Conservation (phyloP, 768 basidiomycete species). For the Heimioporus sp. region DNA sequence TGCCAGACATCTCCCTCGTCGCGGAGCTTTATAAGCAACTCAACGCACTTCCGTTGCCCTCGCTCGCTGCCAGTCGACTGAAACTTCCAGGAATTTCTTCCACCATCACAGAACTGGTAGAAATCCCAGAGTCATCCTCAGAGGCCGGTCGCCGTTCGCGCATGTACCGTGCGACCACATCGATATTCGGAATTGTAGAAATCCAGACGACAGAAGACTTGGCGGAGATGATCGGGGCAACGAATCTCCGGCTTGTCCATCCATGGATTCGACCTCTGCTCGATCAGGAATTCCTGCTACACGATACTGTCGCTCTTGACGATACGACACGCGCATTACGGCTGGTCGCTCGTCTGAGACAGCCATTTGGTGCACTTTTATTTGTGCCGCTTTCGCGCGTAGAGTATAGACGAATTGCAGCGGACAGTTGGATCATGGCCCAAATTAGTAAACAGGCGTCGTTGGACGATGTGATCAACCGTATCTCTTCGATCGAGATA, state of each 20-base stretch:
- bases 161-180: not conserved
- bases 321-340: not conserved
- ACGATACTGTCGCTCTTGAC: no score
- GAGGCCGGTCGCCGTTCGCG: not conserved
- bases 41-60: not conserved
- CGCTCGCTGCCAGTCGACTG: conserved; percentile 1
- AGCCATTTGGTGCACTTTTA: conserved; percentile 4
- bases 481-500: not conserved
- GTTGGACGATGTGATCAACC: not conserved
- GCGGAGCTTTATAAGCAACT: not conserved
- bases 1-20: not conserved
- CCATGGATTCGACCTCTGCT: not conserved
- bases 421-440: not conserved
- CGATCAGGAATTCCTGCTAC: not conserved
- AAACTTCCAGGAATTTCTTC: conserved; percentile 1
- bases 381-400: conserved; percentile 1
- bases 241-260: not conserved
- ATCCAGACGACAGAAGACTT: no score
- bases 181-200: not conserved
- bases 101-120: not conserved
- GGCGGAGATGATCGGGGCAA: no score
- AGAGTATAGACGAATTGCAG: not conserved
- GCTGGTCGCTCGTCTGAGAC: conserved; percentile 2
- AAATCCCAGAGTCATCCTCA: not conserved
- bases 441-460: not conserved